phyloP scores from a whole-genome alignment of 768 basidiomycete species.

The Mycena leptocephala region DNA sequence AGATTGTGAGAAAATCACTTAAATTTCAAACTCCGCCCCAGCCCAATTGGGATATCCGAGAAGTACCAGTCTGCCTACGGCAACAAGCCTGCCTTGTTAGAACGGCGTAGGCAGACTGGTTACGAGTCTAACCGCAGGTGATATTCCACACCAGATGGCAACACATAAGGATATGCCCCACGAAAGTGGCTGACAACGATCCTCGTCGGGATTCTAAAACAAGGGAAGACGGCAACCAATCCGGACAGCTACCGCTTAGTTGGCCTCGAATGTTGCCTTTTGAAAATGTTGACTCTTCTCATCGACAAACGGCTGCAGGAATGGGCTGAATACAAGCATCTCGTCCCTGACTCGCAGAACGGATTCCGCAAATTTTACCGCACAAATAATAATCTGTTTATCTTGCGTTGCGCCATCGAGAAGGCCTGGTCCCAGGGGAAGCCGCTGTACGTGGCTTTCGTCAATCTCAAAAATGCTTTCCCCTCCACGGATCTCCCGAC shows the following conservation, averaged over 20 bases:
- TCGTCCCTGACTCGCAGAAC: slow-evolving; percentile 49
- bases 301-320: slow-evolving; percentile 34
- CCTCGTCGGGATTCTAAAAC: slow-evolving; percentile 29
- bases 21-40: too few relatives aligned
- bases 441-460: slow-evolving; percentile 42
- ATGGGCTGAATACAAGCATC: slow-evolving; percentile 30
- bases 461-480: slow-evolving; percentile 54
- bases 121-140: too few relatives aligned
- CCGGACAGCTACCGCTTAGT: slow-evolving; percentile 37
- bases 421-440: slow-evolving; percentile 32
- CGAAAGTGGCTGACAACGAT: neutral
- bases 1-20: too few relatives aligned
- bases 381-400: slow-evolving; percentile 48
- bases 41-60: too few relatives aligned
- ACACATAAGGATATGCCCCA: too few relatives aligned
- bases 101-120: too few relatives aligned
- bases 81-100: too few relatives aligned
- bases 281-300: slow-evolving; percentile 42
- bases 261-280: slow-evolving; percentile 37
- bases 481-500: slow-evolving; percentile 49
- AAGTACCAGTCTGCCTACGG: too few relatives aligned
- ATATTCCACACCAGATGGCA: too few relatives aligned
- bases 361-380: slow-evolving; percentile 45
- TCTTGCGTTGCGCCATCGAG: slow-evolving; percentile 41
- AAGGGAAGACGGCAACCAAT: slow-evolving; percentile 28